phyloP scores from a whole-genome alignment of 139 green algal genomes.

The Chlamydomonas sphaeroides region DNA sequence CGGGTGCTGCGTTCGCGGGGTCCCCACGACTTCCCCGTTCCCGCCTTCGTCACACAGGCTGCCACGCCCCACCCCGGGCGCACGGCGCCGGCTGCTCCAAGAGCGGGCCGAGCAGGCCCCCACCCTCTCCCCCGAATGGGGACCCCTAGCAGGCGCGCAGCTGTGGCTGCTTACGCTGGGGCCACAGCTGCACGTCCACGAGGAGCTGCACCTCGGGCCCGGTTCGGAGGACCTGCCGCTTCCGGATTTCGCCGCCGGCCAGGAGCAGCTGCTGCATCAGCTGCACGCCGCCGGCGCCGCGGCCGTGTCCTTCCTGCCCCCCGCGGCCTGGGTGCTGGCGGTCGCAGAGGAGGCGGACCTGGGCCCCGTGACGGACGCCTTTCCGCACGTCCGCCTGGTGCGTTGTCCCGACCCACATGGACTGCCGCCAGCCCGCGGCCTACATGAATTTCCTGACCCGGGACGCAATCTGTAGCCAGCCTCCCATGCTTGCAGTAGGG shows the following conservation, averaged over 20 bases:
- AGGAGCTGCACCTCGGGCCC: not conserved
- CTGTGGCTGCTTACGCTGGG: constrained; percentile 29
- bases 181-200: not conserved
- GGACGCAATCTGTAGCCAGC: too few species aligned
- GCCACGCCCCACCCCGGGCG: not conserved
- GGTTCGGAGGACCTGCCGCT: not conserved
- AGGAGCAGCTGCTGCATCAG: not conserved
- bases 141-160: not conserved
- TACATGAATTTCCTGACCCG: not conserved
- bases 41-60: not conserved
- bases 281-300: not conserved
- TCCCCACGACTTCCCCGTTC: too few species aligned
- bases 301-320: constrained; percentile 12
- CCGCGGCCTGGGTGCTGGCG: constrained; percentile 19
- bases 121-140: not conserved
- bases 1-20: too few species aligned
- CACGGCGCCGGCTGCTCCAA: not conserved
- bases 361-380: not conserved
- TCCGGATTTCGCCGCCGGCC: not conserved
- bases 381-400: constrained; percentile 10
- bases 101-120: not conserved
- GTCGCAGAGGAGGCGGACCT: constrained; percentile 10
- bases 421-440: too few species aligned
- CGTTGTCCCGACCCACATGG: too few species aligned
- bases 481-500: too few species aligned